Evolutionary conservation across 331 rosid species (phyloP), one percentile per base, ranked within the genome.

Genomic region (Quercus phellos): DNA sequence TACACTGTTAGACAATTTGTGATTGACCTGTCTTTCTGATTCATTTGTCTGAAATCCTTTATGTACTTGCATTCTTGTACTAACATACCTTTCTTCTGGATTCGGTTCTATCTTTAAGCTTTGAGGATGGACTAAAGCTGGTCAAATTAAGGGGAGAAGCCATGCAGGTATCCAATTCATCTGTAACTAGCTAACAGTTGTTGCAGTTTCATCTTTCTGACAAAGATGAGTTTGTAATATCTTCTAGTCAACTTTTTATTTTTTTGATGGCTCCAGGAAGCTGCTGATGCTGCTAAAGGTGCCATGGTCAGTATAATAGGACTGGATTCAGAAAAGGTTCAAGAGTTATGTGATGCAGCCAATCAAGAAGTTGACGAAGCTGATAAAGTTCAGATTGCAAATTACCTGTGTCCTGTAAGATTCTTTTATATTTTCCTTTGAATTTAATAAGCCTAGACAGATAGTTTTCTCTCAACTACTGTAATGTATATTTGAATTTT

Each of bases 101-200:
- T 68, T 82, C 76, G 70, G 51, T 78, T 87, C 81, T 26, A 77
- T 59, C 59, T 78, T 70, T 68, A 54, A 95, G 99, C 89, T 95
- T 95, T 70, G 99, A 95, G 90, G 99, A 95, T 86, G 99, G 99
- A 66, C 97, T 95, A 74, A 91, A 87, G 85, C 87, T 95, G 85
- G 99, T 95, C 83, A 95, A 95, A 89, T 84, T 95, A 81, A 84
- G 98, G 74, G 99, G 99, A 82, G 99, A 91, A 83, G 98, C 97
- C 68, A 95, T 95, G 99, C 99, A 95, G 99, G 99, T 91, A 88
- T 74, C 8, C 43, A 73, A 88, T 74, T 8, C 43, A 73, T 72
- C 79, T 13, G 66, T 50, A 51, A 69, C 63, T 58, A 61, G 68
- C 68, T 14, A 51, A 22, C 27, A 76, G 79, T 55, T 72, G 54